Percentiles rank a stretch among this genome's conserved stretches.
These are phyloP conservation scores for Phytopythium cucurbitacearum DNA, from an alignment of 352 stramenopile species.

Conservation along the genomic window DNA sequence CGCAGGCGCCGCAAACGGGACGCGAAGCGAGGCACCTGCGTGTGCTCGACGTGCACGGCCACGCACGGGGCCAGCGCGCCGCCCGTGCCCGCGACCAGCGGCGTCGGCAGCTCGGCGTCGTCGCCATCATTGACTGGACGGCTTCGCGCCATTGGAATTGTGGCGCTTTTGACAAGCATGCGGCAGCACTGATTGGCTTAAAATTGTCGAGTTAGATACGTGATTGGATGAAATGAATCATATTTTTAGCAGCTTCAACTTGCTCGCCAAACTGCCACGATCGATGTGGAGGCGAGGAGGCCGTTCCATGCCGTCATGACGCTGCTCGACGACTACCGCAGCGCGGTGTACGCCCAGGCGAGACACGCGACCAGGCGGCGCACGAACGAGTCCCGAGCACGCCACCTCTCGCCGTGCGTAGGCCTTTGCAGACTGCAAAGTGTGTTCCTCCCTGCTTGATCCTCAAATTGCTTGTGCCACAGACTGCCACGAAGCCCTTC, in stretches of 20 bases:
- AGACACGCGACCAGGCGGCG: conserved; percentile 7
- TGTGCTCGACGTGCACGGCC: conserved; percentile 24
- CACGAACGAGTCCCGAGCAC: conserved; percentile 7
- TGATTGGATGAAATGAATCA: background rate
- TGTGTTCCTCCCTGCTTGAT: too few relatives aligned
- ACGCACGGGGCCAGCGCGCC: conserved; percentile 10
- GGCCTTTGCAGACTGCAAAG: too few relatives aligned
- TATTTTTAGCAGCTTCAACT: conserved; percentile 2
- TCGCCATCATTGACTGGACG: background rate
- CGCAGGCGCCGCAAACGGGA: conserved; percentile 3
- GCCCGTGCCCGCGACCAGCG: background rate
- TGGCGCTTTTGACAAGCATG: background rate
- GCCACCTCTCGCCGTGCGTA: conserved; percentile 43
- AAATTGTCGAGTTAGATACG: background rate
- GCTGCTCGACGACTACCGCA: conserved; percentile 60
- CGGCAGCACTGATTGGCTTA: background rate
- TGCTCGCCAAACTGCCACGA: background rate
- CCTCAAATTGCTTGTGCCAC: background rate
- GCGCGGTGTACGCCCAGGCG: conserved; percentile 33
- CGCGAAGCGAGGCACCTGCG: conserved; percentile 24
- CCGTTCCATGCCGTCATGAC: conserved; percentile 27
- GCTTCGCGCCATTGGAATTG: background rate
- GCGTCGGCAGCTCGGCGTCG: background rate
- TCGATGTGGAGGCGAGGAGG: background rate
- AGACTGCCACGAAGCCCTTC: background rate